Evolutionary conservation across 1,139 yeast genomes (phyloP).

Genomic region (Protomyces gravidus): DNA sequence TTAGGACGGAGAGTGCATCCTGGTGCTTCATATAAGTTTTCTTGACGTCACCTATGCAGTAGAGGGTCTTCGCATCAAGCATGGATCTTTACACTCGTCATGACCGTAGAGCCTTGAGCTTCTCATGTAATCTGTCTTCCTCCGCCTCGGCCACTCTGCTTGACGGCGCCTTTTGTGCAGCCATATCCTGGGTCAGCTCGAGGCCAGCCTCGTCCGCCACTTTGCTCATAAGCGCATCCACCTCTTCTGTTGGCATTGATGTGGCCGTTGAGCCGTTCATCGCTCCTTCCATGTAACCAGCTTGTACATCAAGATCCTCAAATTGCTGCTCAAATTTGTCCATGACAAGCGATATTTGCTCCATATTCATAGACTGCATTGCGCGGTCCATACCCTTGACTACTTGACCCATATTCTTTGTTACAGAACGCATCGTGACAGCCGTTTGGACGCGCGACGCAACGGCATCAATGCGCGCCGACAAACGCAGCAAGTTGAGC

Average conservation of each 20-base stretch:
- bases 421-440: slow-evolving; percentile 90
- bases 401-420: slow-evolving; percentile 89
- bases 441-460: slow-evolving; percentile 96
- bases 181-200: slow-evolving; percentile 79
- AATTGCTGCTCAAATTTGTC: slow-evolving; percentile 94
- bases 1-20: too few relatives aligned
- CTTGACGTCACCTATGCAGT: too few relatives aligned
- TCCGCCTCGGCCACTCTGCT: slow-evolving; percentile 12
- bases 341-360: slow-evolving; percentile 88
- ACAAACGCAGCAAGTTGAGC: slow-evolving; percentile 70
- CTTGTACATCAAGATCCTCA: slow-evolving; percentile 90
- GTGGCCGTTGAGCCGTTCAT: slow-evolving; percentile 62
- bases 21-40: too few relatives aligned
- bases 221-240: slow-evolving; percentile 82
- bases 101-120: slow-evolving; percentile 16
- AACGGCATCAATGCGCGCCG: slow-evolving; percentile 91
- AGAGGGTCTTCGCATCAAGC: too few relatives aligned
- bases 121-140: slow-evolving; percentile 17
- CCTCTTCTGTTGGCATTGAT: slow-evolving; percentile 91
- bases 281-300: slow-evolving; percentile 75
- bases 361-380: slow-evolving; percentile 90
- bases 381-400: slow-evolving; percentile 96
- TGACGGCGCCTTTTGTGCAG: slow-evolving; percentile 36
- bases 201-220: slow-evolving; percentile 98
- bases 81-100: too few relatives aligned